phyloP scores from a whole-genome alignment of 345 rosid genomes.

The Lepidium aucheri region DNA sequence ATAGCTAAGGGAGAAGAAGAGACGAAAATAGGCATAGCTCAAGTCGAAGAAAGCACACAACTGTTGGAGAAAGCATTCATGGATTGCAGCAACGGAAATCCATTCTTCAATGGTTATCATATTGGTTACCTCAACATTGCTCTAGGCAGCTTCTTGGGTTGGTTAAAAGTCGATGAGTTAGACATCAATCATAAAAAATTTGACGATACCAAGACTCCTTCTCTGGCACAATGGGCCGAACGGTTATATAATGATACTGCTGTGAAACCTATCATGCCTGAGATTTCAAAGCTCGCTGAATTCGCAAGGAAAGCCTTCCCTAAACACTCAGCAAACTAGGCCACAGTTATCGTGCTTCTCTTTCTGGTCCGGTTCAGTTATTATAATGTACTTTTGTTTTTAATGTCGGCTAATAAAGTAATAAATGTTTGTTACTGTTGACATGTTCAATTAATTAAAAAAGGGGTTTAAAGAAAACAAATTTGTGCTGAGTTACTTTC shows the following conservation, averaged over 20 bases:
- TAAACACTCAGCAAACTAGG: not conserved
- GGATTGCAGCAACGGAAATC: constrained; percentile 51
- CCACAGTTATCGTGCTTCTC: too few species aligned
- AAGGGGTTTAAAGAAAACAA: too few species aligned
- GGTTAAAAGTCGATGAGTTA: constrained; percentile 50
- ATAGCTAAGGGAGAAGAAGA: constrained; percentile 36
- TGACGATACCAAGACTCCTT: constrained; percentile 43
- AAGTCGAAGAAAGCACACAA: constrained; percentile 28
- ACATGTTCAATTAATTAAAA: not conserved
- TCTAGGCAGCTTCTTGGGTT: constrained; percentile 52
- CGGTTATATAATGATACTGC: constrained; percentile 44
- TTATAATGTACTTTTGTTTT: too few species aligned
- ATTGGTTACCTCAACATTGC: constrained; percentile 69
- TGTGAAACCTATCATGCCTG: constrained; percentile 67
- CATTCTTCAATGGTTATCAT: constrained; percentile 60
- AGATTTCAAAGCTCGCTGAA: constrained; percentile 60
- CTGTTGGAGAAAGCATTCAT: constrained; percentile 49
- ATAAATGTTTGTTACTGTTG: not conserved
- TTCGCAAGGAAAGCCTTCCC: constrained; percentile 38
- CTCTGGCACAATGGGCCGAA: constrained; percentile 49
- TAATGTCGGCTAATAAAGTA: too few species aligned
- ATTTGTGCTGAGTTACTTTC: too few species aligned
- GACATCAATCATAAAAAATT: constrained; percentile 29
- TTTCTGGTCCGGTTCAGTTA: not conserved
- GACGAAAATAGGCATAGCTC: constrained; percentile 25